Evolutionary conservation across 768 basidiomycete species (phyloP).

Genomic region (Pleurotus salmoneostramineus): DNA sequence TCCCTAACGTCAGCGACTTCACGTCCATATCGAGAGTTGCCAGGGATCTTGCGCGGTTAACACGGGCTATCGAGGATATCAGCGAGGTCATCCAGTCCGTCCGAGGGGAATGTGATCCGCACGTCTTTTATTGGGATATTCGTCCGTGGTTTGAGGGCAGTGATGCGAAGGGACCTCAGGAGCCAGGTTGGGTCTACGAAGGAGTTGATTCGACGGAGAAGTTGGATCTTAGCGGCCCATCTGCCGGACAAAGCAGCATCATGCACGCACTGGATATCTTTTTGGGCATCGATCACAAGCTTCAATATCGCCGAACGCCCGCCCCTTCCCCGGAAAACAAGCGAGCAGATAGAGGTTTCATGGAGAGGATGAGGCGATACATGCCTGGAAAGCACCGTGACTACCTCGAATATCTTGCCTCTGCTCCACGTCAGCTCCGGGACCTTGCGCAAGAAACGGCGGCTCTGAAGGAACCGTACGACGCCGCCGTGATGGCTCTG

Average conservation of each 20-base stretch:
- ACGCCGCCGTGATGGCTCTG: constrained; percentile 71
- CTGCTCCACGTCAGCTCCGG: constrained; percentile 57
- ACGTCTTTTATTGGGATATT: constrained; percentile 84
- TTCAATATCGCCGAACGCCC: constrained; percentile 66
- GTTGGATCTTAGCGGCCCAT: constrained; percentile 80
- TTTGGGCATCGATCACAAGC: constrained; percentile 85
- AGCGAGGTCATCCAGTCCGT: constrained; percentile 65
- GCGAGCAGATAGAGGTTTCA: constrained; percentile 72
- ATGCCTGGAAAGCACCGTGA: constrained; percentile 92
- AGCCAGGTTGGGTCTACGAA: constrained; percentile 71
- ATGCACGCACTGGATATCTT: constrained; percentile 87
- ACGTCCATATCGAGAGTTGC: constrained; percentile 65
- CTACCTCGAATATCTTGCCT: constrained; percentile 69
- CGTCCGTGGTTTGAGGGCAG: constrained; percentile 94
- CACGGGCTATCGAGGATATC: constrained; percentile 69
- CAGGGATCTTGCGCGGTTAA: constrained; percentile 65
- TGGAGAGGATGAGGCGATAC: constrained; percentile 91
- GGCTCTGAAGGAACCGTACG: constrained; percentile 69
- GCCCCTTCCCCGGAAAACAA: constrained; percentile 63
- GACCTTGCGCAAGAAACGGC: constrained; percentile 55
- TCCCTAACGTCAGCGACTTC: constrained; percentile 65
- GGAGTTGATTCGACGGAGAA: constrained; percentile 57
- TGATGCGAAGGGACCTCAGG: constrained; percentile 48
- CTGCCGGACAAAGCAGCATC: constrained; percentile 90
- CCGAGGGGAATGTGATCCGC: constrained; percentile 73